These are phyloP conservation scores for Capsicum chinense DNA, from an alignment of 257 asterid species.

Conservation along the genomic window DNA sequence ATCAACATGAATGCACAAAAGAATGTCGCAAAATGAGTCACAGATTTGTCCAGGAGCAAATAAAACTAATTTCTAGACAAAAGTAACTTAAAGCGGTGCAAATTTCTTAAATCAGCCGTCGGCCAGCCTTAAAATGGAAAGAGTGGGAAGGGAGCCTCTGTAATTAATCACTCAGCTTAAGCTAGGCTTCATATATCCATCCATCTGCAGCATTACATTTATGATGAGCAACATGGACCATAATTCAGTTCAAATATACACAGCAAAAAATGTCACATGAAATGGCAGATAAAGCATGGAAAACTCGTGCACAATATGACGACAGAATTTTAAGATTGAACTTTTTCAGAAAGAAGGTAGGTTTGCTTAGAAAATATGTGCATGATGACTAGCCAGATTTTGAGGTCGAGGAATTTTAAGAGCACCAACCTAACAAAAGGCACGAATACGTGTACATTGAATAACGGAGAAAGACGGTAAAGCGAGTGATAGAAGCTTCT, in stretches of 20 bases:
- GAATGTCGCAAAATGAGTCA: not conserved
- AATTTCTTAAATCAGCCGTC: not conserved
- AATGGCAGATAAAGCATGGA: not conserved
- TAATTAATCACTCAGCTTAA: not conserved
- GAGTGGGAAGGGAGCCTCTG: not conserved
- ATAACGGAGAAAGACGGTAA: not conserved
- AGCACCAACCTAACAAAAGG: not conserved
- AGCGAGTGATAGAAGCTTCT: not conserved
- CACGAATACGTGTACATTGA: not conserved
- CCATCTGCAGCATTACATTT: slow-evolving; percentile 10
- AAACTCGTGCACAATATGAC: not conserved
- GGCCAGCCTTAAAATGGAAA: not conserved
- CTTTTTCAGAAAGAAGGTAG: slow-evolving; percentile 14
- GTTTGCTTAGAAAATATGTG: not conserved
- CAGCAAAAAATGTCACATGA: not conserved
- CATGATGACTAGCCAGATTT: not conserved
- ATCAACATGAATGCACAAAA: slow-evolving; percentile 9
- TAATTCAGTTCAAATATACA: not conserved
- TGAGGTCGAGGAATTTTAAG: not conserved
- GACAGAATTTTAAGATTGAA: not conserved
- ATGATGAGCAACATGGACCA: slow-evolving; percentile 18
- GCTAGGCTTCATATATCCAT: not conserved
- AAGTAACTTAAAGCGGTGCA: not conserved
- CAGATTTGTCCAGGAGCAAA: not conserved
- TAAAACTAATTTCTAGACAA: not conserved